phyloP scores from a whole-genome alignment of 78 protist species.

The Blattamonas nauphoetae region DNA sequence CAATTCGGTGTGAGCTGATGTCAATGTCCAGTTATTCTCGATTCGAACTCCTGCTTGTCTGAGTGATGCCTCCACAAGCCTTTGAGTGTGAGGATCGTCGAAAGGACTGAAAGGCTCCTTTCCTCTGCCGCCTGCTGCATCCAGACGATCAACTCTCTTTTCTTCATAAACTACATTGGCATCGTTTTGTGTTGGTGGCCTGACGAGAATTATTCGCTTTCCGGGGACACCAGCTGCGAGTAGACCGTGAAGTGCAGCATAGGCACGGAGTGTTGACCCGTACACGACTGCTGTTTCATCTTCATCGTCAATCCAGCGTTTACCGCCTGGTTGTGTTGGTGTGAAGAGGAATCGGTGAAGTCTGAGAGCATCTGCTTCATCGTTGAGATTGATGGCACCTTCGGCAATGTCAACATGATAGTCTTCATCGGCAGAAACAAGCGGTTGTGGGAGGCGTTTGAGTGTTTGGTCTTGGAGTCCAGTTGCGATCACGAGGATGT shows the following conservation, averaged over 20 bases:
- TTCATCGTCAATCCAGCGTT: not conserved
- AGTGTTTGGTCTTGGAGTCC: conserved; percentile 32
- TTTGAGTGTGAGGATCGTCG: not conserved
- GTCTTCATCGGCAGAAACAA: not conserved
- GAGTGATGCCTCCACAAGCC: not conserved
- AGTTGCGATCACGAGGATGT: conserved; percentile 24
- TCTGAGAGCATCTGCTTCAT: not conserved
- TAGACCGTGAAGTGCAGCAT: not conserved
- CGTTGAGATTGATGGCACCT: not conserved
- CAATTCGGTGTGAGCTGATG: not conserved
- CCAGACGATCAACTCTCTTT: not conserved
- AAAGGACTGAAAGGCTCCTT: not conserved
- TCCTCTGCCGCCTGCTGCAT: not conserved
- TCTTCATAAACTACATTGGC: not conserved
- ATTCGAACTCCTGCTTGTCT: not conserved
- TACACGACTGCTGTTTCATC: conserved; percentile 2
- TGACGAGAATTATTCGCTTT: not conserved
- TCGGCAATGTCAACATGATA: not conserved
- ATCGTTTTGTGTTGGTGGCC: not conserved
- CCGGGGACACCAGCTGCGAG: conserved; percentile 9
- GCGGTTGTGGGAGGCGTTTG: not conserved
- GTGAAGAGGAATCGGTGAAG: not conserved
- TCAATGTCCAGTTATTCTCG: not conserved
- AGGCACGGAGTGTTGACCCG: conserved; percentile 24
- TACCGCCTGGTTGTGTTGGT: not conserved